A percentile compares a stretch with the other conserved stretches of the same genome.
Conservation (phyloP, 176 grass and related monocot species). For the Avena atlantica region DNA sequence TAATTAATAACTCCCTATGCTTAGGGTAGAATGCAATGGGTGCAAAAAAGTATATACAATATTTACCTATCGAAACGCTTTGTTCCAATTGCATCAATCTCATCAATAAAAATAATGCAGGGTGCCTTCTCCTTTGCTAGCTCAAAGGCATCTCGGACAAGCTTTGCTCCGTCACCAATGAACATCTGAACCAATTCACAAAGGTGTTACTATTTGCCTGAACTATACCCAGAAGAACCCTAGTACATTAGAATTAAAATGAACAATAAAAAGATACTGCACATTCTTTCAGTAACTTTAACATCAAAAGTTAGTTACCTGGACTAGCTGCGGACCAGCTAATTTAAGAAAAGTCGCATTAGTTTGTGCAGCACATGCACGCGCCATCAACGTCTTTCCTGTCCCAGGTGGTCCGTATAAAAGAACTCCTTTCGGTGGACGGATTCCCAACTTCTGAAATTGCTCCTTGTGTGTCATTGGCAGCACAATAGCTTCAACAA, state of each 20-base stretch:
- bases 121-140: slow-evolving; percentile 84
- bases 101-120: slow-evolving; percentile 90
- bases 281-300: slow-evolving; percentile 31
- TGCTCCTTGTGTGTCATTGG: slow-evolving; percentile 77
- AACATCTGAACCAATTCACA: slow-evolving; percentile 62
- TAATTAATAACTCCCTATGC: neutral
- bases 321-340: slow-evolving; percentile 77
- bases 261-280: neutral
- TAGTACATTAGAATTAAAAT: neutral
- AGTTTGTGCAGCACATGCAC: slow-evolving; percentile 82
- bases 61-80: slow-evolving; percentile 79
- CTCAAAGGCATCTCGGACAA: slow-evolving; percentile 85
- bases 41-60: neutral
- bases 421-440: slow-evolving; percentile 82
- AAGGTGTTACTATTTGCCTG: slow-evolving; percentile 14
- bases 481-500: slow-evolving; percentile 78
- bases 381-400: slow-evolving; percentile 82
- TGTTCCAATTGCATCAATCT: slow-evolving; percentile 89
- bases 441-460: slow-evolving; percentile 83
- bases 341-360: slow-evolving; percentile 85
- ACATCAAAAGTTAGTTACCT: slow-evolving; percentile 51
- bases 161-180: slow-evolving; percentile 82
- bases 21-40: neutral
- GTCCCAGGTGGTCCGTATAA: slow-evolving; percentile 81
- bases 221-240: neutral